Base-by-base conservation (phyloP, 495 filamentous ascomycete species). In the Penicillium nucicola region DNA sequence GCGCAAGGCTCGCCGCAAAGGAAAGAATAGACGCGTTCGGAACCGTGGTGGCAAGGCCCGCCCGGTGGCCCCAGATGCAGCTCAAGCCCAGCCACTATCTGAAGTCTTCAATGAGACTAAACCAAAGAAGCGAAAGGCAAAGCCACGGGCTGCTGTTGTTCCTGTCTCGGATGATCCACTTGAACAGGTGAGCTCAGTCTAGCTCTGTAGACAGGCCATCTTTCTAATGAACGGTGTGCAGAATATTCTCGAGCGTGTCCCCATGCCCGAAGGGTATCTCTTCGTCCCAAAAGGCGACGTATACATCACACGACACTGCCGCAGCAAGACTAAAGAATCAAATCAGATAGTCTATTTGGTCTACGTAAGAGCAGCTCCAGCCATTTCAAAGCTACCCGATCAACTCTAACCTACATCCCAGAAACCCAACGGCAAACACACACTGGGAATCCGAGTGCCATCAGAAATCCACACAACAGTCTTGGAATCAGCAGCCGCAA, bases 271-370 rank as follows among this genome's bases (percentile, higher is more conserved):
- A 12, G 67, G 58, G 9, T 80, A 80, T 58, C 55, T 68, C 12
- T 78, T 79, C 51, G 77, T 80, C 28, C 71, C 67, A n/a, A 76
- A 71, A 51, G 78, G 77, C 9, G 64, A 75, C 52, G 64, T 71
- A 17, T 80, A 80, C 56, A 66, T 79, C 18, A 82, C 77, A 15
- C 61, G 73, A 4, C 58, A 77, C 47, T 78, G 75, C 44, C 71
- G 73, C n/a, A 60, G 52, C 30, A 65, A 69, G 22, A 78, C 76
- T 13, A 74, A 75, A 48, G 66, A 75, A 32, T 65, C 67, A 10
- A 48, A 58, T 15, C 61, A 59, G 33, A 45, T 55, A 0, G 65
- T 80, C 36, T 79, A 73, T 39, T 62, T 69, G 13, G 71, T 79
- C 52, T 76, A 68, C 44, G 72, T 76, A 41, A 58, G 68, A 49